Evolutionary conservation across 2,329 filamentous ascomycete genomes (phyloP).

Genomic region (Pseudogymnoascus sp.): DNA sequence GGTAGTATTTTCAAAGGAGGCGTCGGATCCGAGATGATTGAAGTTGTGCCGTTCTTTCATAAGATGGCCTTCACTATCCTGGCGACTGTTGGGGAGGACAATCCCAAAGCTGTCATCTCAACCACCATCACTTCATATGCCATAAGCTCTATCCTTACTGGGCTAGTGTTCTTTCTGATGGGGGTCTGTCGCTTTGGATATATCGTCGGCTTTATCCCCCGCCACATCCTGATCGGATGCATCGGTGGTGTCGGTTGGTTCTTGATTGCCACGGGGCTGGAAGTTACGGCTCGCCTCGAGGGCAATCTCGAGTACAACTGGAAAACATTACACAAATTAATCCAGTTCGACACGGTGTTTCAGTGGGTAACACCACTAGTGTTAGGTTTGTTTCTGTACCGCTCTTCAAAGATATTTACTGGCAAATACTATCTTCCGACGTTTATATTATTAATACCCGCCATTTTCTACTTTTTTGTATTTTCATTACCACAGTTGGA

Average conservation of each 20-base stretch:
- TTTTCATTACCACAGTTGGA: conserved; percentile 60
- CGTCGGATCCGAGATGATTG: conserved; percentile 94
- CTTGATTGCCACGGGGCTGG: conserved; percentile 80
- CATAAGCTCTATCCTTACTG: conserved; percentile 83
- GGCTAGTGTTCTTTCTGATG: conserved; percentile 84
- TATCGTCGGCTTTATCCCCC: conserved; percentile 91
- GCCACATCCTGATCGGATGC: conserved; percentile 92
- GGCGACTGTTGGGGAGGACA: conserved; percentile 65
- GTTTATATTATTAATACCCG: conserved; percentile 75
- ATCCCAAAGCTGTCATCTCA: conserved; percentile 79
- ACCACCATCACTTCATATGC: conserved; percentile 92
- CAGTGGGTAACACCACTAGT: conserved; percentile 78
- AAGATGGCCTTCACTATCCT: conserved; percentile 94
- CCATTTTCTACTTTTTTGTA: conserved; percentile 72
- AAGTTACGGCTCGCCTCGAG: conserved; percentile 83
- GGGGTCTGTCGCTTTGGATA: conserved; percentile 82
- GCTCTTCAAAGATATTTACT: conserved; percentile 66
- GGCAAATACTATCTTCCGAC: conserved; percentile 80
- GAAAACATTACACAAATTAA: conserved; percentile 66
- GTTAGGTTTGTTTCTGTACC: conserved; percentile 69
- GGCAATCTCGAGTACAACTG: conserved; percentile 78
- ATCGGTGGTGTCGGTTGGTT: conserved; percentile 98
- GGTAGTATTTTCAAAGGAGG: conserved; percentile 86
- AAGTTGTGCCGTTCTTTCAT: conserved; percentile 97
- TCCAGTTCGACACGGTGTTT: conserved; percentile 64